These are phyloP conservation scores for Aureobasidium pullulans DNA, from an alignment of 2,329 filamentous ascomycete species.

Conservation along the genomic window DNA sequence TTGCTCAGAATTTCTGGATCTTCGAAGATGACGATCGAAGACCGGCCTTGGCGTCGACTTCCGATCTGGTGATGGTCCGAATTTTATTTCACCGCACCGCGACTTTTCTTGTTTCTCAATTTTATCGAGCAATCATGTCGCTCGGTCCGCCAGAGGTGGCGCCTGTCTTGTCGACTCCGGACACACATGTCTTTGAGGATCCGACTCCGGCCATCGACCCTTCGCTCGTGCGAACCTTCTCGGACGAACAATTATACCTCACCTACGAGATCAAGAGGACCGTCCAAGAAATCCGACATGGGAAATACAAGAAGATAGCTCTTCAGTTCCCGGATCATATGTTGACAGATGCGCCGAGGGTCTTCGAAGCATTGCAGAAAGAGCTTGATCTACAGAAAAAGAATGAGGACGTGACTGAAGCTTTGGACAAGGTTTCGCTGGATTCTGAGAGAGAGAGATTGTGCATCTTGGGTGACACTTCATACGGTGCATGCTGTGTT, in stretches of 20 bases:
- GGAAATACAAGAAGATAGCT: slow-evolving; percentile 68
- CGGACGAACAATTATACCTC: slow-evolving; percentile 62
- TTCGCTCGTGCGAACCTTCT: slow-evolving; percentile 31
- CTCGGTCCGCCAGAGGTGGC: slow-evolving; percentile 31
- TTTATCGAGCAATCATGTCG: slow-evolving; percentile 3
- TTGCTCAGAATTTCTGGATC: neutral
- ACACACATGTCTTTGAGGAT: slow-evolving; percentile 53
- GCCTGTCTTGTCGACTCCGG: slow-evolving; percentile 56
- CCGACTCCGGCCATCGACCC: slow-evolving; percentile 36
- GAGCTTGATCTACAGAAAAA: slow-evolving; percentile 31
- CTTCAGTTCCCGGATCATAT: slow-evolving; percentile 95
- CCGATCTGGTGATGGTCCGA: neutral
- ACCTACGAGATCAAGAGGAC: slow-evolving; percentile 85
- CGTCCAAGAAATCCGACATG: slow-evolving; percentile 63
- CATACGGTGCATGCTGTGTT: slow-evolving; percentile 93
- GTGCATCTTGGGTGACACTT: slow-evolving; percentile 89
- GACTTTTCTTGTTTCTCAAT: neutral
- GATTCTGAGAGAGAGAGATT: slow-evolving; percentile 40
- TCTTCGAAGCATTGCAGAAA: slow-evolving; percentile 59
- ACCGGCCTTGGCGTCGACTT: neutral
- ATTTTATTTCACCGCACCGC: neutral
- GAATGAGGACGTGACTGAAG: neutral
- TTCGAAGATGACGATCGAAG: slow-evolving; percentile 3
- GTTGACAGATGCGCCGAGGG: slow-evolving; percentile 75
- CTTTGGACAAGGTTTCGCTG: neutral